phyloP scores from a whole-genome alignment of 768 basidiomycete genomes.

The Tubosaeta sp. region DNA sequence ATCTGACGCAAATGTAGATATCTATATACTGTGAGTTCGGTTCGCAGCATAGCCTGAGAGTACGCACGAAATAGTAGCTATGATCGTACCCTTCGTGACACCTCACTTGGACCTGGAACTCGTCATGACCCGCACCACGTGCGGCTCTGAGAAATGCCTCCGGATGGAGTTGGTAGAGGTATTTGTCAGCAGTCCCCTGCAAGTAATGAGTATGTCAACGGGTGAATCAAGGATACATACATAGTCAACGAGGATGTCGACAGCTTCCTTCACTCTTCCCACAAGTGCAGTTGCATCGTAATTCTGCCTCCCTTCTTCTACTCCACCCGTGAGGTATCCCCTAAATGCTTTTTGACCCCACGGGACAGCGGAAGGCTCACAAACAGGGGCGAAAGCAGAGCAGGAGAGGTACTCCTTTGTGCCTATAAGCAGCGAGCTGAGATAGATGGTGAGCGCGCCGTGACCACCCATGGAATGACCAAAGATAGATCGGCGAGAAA shows the following conservation, averaged over 20 bases:
- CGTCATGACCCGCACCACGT: conserved; percentile 65
- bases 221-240: conserved; percentile 36
- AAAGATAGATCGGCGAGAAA: conserved; percentile 79
- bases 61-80: conserved; percentile 78
- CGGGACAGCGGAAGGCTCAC: conserved; percentile 80
- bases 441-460: conserved; percentile 88
- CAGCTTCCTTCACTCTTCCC: conserved; percentile 50
- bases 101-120: conserved; percentile 73
- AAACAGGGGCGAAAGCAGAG: conserved; percentile 83
- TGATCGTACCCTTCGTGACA: conserved; percentile 85
- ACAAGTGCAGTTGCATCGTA: conserved; percentile 91
- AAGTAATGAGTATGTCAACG: conserved; percentile 2
- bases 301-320: conserved; percentile 63
- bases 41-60: neutral
- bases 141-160: conserved; percentile 84
- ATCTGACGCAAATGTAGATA: conserved; percentile 85
- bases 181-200: conserved; percentile 78
- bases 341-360: conserved; percentile 93
- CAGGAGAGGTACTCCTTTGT: conserved; percentile 74
- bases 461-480: conserved; percentile 99
- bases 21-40: conserved; percentile 39
- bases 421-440: conserved; percentile 52
- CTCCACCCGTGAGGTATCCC: conserved; percentile 76
- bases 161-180: conserved; percentile 85
- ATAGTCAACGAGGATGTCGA: conserved; percentile 85